Conservation (phyloP, 163 green algal genomes). For the Trebouxiophyceae sp. region DNA sequence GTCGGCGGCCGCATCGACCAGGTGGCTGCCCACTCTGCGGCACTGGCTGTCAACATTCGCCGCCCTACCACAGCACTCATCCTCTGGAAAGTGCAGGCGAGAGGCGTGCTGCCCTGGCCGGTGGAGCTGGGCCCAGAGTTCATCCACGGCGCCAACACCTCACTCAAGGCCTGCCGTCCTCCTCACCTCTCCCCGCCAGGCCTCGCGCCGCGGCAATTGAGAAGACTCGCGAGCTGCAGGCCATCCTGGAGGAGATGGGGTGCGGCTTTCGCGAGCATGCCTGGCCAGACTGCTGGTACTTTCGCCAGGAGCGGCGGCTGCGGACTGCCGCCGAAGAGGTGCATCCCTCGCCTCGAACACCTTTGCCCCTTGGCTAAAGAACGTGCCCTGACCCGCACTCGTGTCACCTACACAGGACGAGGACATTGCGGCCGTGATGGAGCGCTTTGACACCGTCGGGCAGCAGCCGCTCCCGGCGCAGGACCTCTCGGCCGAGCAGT, state of each 20-base stretch:
- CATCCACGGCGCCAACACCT: conserved; percentile 58
- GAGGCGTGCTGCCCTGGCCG: conserved; percentile 64
- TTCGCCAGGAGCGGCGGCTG: conserved; percentile 40
- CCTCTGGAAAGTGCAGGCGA: conserved; percentile 10
- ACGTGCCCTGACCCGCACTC: neutral
- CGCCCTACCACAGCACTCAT: neutral
- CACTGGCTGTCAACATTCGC: neutral
- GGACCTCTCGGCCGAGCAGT: conserved; percentile 47
- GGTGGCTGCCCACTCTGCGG: conserved; percentile 14
- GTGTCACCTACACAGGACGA: conserved; percentile 10
- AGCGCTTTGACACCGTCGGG: conserved; percentile 56
- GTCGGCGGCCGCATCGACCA: conserved; percentile 64
- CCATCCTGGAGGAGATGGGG: conserved; percentile 36
- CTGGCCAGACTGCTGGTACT: conserved; percentile 78
- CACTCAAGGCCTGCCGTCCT: conserved; percentile 26
- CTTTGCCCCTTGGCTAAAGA: neutral
- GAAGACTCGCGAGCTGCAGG: conserved; percentile 2
- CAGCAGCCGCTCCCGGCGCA: conserved; percentile 21
- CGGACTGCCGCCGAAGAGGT: conserved; percentile 34
- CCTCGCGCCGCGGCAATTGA: neutral
- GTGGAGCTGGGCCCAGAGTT: conserved; percentile 78
- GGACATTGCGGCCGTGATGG: conserved; percentile 48
- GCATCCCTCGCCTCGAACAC: conserved; percentile 3
- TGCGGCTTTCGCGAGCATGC: conserved; percentile 45
- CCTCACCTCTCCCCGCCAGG: neutral